Conservation (phyloP, 306 rosid species). For the Castanospermum australe region DNA sequence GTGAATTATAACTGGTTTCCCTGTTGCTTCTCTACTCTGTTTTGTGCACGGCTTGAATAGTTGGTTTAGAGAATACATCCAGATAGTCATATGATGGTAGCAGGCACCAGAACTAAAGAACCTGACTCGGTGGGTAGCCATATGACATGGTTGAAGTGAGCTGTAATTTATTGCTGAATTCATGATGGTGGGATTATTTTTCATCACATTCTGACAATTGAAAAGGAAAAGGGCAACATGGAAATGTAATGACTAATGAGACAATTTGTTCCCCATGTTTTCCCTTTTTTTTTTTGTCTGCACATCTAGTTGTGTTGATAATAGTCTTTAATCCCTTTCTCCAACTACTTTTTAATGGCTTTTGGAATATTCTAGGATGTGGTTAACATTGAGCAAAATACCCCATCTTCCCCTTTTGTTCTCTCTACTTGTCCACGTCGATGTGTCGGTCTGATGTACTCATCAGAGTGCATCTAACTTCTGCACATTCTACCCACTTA, state of each 20-base stretch:
- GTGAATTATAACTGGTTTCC: background rate
- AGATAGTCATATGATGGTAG: slow-evolving; percentile 1
- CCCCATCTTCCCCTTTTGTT: background rate
- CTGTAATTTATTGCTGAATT: background rate
- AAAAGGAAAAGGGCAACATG: background rate
- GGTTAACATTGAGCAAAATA: background rate
- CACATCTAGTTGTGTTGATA: background rate
- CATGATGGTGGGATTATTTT: background rate
- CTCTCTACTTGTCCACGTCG: background rate
- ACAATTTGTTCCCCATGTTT: background rate
- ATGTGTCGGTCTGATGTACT: background rate
- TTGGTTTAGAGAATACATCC: slow-evolving; percentile 4
- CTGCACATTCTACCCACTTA: background rate
- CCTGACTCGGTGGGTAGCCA: background rate
- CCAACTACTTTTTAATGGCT: background rate
- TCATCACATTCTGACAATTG: background rate
- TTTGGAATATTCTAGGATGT: background rate
- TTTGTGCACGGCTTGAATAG: background rate
- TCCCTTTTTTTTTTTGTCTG: background rate
- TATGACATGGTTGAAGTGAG: background rate
- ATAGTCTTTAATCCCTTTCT: background rate
- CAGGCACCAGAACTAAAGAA: background rate
- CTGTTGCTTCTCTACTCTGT: slow-evolving; percentile 6
- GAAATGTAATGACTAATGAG: background rate
- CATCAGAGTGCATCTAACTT: background rate